Evolutionary conservation across 768 basidiomycete genomes (phyloP).

Genomic region (Suillus bovinus): DNA sequence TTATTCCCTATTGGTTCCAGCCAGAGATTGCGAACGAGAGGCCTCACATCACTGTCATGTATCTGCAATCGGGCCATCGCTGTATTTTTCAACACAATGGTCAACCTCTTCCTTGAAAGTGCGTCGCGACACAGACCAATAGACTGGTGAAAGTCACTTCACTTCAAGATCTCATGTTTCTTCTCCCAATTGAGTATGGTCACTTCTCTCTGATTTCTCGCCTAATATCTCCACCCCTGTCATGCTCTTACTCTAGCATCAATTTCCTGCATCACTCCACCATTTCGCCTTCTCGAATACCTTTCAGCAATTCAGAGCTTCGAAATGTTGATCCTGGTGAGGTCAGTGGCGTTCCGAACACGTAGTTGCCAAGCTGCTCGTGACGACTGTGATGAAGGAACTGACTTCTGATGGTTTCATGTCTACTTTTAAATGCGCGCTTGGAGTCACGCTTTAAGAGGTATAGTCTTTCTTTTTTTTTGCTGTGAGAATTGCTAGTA

Average conservation of each 20-base stretch:
- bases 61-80: too few species aligned
- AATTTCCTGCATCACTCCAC: slow-evolving; percentile 33
- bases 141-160: slow-evolving; percentile 20
- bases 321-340: slow-evolving; percentile 43
- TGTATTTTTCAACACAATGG: not conserved
- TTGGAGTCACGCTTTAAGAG: slow-evolving; percentile 27
- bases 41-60: too few species aligned
- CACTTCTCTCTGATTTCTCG: slow-evolving; percentile 18
- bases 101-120: not conserved
- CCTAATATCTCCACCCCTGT: slow-evolving; percentile 14
- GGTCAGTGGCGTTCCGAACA: slow-evolving; percentile 40
- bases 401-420: slow-evolving; percentile 34
- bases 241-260: not conserved
- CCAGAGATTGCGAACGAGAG: too few species aligned
- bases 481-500: slow-evolving; percentile 6
- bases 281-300: slow-evolving; percentile 42
- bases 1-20: too few species aligned
- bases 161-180: slow-evolving; percentile 6
- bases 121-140: slow-evolving; percentile 3
- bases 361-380: slow-evolving; percentile 43
- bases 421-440: slow-evolving; percentile 41
- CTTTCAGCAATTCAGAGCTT: slow-evolving; percentile 38
- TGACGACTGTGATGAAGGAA: slow-evolving; percentile 44
- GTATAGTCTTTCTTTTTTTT: slow-evolving; percentile 13
- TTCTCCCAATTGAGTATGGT: not conserved